phyloP scores from a whole-genome alignment of 768 basidiomycete species.

The Russula dissimulans region DNA sequence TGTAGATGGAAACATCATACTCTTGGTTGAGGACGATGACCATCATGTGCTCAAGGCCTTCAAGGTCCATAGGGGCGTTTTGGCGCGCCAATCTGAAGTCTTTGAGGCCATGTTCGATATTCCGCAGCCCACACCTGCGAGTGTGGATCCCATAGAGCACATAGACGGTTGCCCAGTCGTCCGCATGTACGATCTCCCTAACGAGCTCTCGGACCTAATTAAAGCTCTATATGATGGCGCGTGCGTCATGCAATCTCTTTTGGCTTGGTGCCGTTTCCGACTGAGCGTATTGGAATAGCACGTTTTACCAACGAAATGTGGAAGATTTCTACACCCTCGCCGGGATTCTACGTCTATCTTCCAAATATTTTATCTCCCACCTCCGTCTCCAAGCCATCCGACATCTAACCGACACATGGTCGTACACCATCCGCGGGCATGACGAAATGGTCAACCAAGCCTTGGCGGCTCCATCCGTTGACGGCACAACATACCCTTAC shows the following conservation, averaged over 20 bases:
- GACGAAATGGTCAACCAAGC: conserved; percentile 47
- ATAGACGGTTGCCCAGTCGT: conserved; percentile 44
- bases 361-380: conserved; percentile 48
- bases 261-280: not conserved
- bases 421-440: conserved; percentile 44
- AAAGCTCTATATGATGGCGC: conserved; percentile 48
- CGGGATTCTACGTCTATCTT: conserved; percentile 47
- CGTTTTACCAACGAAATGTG: conserved; percentile 31
- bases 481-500: conserved; percentile 45
- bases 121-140: conserved; percentile 28
- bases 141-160: conserved; percentile 25
- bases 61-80: conserved; percentile 39
- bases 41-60: conserved; percentile 32
- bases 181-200: conserved; percentile 42
- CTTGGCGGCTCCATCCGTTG: conserved; percentile 32
- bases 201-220: conserved; percentile 42
- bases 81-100: conserved; percentile 47
- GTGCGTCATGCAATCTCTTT: conserved; percentile 29
- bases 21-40: conserved; percentile 31
- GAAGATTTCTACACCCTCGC: conserved; percentile 50
- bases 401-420: conserved; percentile 43
- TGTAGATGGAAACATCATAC: conserved; percentile 50
- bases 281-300: conserved; percentile 23
- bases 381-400: conserved; percentile 44
- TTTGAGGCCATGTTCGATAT: conserved; percentile 48